Conservation (phyloP, 495 filamentous ascomycete genomes). For the Talaromyces nanjingensis region DNA sequence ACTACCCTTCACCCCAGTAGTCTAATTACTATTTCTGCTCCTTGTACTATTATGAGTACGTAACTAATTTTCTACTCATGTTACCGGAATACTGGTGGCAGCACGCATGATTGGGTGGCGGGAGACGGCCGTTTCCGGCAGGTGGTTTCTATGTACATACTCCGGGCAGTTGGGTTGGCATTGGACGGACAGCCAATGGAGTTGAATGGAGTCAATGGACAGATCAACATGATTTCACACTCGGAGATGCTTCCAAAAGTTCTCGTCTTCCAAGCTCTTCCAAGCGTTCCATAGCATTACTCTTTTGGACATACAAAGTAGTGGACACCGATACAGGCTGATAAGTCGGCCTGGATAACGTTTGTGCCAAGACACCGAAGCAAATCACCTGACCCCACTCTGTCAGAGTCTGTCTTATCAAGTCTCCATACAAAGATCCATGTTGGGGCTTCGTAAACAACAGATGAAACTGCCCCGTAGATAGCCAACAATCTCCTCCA, state of each 20-base stretch:
- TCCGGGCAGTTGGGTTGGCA: neutral
- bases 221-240: neutral
- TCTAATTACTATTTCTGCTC: neutral
- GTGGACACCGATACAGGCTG: too few species aligned
- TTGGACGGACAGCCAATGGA: neutral
- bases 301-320: too few species aligned
- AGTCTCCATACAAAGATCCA: neutral
- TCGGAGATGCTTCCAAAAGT: neutral
- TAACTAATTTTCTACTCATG: neutral
- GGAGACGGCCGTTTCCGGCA: neutral
- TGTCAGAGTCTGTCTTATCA: neutral
- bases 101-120: neutral
- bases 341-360: neutral
- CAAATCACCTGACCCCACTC: neutral
- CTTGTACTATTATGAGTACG: neutral
- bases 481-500: neutral
- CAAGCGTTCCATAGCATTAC: neutral
- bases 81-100: neutral
- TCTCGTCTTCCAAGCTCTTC: neutral
- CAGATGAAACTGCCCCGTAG: neutral
- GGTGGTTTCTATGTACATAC: neutral
- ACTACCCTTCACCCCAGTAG: too few species aligned
- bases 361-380: neutral
- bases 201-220: too few species aligned
- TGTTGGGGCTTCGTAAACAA: too few species aligned